Base-by-base conservation (phyloP, 768 basidiomycete genomes). In the Punctularia strigosozonata region DNA sequence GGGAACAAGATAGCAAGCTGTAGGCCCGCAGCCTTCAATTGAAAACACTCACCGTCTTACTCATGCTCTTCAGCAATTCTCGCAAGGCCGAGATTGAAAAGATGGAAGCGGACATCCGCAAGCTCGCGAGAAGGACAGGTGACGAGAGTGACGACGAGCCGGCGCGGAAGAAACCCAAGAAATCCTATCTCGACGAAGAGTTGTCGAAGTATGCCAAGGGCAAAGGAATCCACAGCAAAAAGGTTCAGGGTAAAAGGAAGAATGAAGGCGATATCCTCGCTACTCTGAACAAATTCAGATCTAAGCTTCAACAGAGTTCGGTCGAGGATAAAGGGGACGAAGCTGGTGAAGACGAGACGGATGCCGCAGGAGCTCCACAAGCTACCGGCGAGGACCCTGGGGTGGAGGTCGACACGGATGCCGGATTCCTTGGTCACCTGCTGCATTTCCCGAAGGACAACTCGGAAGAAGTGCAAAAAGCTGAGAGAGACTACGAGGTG, bases 81-180 rank as follows among this genome's bases (percentile, higher is more conserved):
- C 81, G 84, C 17, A 73, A 80, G 51, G 65, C 75, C 5, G 79
- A 90, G 54, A 86, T 95, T 37, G 80, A 78, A 48, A 80, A 73
- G 49, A 86, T 97, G 78, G 88, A 97, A 57, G 77, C 75, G 5
- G 84, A 89, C 32, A 83, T 97, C 40, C 80, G 86, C 19, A 80
- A 74, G 44, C 73, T 94, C 5, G 66, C 75, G 21, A 75, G 77
- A 44, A 69, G 67, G 31, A 72, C 70, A 6, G 71, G 66, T 20
- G 73, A 66, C 1, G 64, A 65, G 12, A 82, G 82, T 48, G 82
- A 81, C 23, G 81, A 87, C 31, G 67, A 71, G 14, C 69, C 52
- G 44, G 74, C 65, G 47, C 59, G 59, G 49, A 79, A 77, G 56
- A 77, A 76, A 40, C 56, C 61, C 39, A 79, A 77, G 42, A 73